Evolutionary conservation across 2,329 filamentous ascomycete genomes (phyloP), one percentile per base, ranked within the genome.

Genomic region (Microdochium nivale): DNA sequence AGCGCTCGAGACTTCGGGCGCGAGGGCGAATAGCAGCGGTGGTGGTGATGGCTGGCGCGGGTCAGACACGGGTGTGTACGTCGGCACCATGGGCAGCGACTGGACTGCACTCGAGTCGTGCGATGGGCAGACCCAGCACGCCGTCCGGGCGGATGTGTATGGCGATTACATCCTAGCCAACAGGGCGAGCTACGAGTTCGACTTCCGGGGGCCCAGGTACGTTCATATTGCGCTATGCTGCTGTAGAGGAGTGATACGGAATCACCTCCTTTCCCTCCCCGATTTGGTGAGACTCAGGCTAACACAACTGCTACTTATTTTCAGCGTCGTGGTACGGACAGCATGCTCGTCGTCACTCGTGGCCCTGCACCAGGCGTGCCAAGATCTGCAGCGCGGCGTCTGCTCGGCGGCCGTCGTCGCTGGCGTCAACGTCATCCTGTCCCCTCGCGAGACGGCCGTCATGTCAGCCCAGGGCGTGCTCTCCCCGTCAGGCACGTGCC

Each of bases 281-380:
- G n/a, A n/a, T n/a, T n/a, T n/a, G n/a, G n/a, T n/a, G n/a, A n/a
- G n/a, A n/a, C n/a, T n/a, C n/a, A 11, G 27, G 11, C 27, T 30
- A 30, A 30, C 27, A 30, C 27, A 30, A 30, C 27, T 30, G 11
- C 27, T 11, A 30, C 27, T 5, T n/a, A n/a, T n/a, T n/a, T n/a
- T n/a, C 21, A 67, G 66, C 43, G 58, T 66, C 56, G 63, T 61
- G 0, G 58, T 72, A 7, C 63, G 67, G n/a, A 74, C 72, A 0
- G 72, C 65, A 2, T 71, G 71, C 48, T 72, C 70, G 0, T 65
- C 69, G 2, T 64, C 67, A 7, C 49, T 73, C 13, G 59, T 65
- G 2, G 62, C 55, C 4, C 54, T 74, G 5, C 62, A 72, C 47
- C 58, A 66, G 25, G 70, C 70, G 9, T 69, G 67, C n/a, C 59